Conservation (phyloP, 1,284 basidiomycete genomes). For the Ceratobasidium sp. region DNA sequence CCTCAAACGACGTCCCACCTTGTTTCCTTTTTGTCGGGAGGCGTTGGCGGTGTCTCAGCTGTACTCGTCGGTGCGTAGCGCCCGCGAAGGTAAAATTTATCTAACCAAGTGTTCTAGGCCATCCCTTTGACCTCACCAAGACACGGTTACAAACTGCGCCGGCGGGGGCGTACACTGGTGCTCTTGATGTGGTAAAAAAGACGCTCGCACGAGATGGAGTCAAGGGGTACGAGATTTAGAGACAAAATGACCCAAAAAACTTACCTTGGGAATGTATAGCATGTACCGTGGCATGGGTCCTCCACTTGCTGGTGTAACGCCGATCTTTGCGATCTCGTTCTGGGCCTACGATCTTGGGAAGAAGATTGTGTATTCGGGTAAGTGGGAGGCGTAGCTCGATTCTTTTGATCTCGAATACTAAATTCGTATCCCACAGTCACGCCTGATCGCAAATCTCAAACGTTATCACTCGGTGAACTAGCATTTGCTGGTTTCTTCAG, state of each 20-base stretch:
- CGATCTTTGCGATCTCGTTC: slow-evolving; percentile 98
- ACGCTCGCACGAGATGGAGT: slow-evolving; percentile 87
- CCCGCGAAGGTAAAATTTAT: slow-evolving; percentile 4
- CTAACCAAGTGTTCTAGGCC: slow-evolving; percentile 60
- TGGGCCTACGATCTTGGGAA: slow-evolving; percentile 98
- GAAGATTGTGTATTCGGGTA: slow-evolving; percentile 71
- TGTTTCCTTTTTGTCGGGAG: slow-evolving; percentile 89
- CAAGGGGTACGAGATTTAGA: slow-evolving; percentile 66
- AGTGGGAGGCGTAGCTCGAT: slow-evolving; percentile 49
- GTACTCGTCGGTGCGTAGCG: slow-evolving; percentile 80
- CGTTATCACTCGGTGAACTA: slow-evolving; percentile 80
- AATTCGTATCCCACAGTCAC: slow-evolving; percentile 52
- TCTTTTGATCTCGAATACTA: slow-evolving; percentile 42
- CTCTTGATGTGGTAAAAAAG: slow-evolving; percentile 91
- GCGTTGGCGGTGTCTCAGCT: slow-evolving; percentile 84
- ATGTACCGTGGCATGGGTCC: slow-evolving; percentile 97
- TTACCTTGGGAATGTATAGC: slow-evolving; percentile 57
- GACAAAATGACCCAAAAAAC: not conserved
- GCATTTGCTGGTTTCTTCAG: slow-evolving; percentile 94
- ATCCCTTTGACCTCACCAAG: slow-evolving; percentile 97
- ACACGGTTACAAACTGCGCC: slow-evolving; percentile 93
- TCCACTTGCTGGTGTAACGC: slow-evolving; percentile 93
- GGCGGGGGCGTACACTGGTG: slow-evolving; percentile 89
- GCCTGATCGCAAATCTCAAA: slow-evolving; percentile 68
- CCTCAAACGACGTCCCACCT: slow-evolving; percentile 57